These are phyloP conservation scores for Calocybe gangraenosa DNA, from an alignment of 768 basidiomycete genomes.

Conservation along the genomic window DNA sequence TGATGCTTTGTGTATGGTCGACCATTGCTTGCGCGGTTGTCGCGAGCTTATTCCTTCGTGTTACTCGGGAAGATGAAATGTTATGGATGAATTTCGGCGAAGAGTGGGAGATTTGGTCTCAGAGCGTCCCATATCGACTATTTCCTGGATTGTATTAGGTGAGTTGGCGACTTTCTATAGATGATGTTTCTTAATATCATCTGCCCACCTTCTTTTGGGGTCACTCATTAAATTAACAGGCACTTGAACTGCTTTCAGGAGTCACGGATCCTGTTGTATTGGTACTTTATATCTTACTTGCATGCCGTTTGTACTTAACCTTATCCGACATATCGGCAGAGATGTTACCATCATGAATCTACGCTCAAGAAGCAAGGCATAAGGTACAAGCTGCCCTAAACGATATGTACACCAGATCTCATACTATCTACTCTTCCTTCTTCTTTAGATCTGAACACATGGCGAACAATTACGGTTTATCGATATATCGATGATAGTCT, in stretches of 20 bases:
- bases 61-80: slow-evolving; percentile 30
- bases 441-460: too few relatives aligned
- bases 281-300: not conserved
- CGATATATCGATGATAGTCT: too few relatives aligned
- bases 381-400: too few relatives aligned
- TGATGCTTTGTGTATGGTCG: slow-evolving; percentile 21
- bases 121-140: slow-evolving; percentile 25
- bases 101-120: slow-evolving; percentile 24
- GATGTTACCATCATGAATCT: too few relatives aligned
- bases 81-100: slow-evolving; percentile 24
- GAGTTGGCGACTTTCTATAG: not conserved
- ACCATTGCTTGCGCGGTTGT: slow-evolving; percentile 21
- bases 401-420: too few relatives aligned
- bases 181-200: not conserved
- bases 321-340: too few relatives aligned
- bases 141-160: slow-evolving; percentile 29
- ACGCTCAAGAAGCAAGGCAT: too few relatives aligned
- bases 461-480: too few relatives aligned
- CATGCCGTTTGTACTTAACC: not conserved
- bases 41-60: slow-evolving; percentile 24
- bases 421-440: too few relatives aligned
- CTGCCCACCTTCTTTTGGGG: not conserved
- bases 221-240: too few relatives aligned
- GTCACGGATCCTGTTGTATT: not conserved
- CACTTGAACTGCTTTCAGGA: not conserved